Conservation (phyloP, 1,139 yeast genomes). For the Lipomyces yarrowii region DNA sequence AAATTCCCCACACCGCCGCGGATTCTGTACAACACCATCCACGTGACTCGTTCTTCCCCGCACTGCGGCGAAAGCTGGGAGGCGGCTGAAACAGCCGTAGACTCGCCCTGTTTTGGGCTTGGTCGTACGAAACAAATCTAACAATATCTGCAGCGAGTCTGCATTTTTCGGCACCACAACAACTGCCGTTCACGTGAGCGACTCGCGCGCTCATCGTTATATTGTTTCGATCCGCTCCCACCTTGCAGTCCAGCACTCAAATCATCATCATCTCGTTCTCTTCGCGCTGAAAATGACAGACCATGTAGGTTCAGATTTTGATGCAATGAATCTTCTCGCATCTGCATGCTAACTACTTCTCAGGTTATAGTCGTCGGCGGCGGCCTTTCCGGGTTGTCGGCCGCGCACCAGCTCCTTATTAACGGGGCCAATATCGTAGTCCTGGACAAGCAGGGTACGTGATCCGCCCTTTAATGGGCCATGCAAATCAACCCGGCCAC, state of each 20-base stretch:
- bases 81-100: too few species aligned
- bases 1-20: not conserved
- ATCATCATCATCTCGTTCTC: not conserved
- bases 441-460: constrained; percentile 35
- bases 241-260: not conserved
- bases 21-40: not conserved
- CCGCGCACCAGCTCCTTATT: constrained; percentile 66
- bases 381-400: constrained; percentile 78
- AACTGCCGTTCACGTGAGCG: not conserved
- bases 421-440: constrained; percentile 53
- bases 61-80: not conserved
- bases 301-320: constrained; percentile 12
- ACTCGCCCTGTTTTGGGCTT: not conserved
- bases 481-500: not conserved
- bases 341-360: not conserved
- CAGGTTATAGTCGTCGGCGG: constrained; percentile 69
- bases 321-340: not conserved
- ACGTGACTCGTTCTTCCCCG: not conserved
- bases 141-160: not conserved
- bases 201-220: not conserved
- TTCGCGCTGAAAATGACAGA: constrained; percentile 12
- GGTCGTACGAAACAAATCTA: not conserved
- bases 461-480: not conserved
- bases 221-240: not conserved
- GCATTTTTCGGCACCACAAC: not conserved